Evolutionary conservation across 345 rosid genomes (phyloP).

Genomic region (Rubroshorea leprosula): DNA sequence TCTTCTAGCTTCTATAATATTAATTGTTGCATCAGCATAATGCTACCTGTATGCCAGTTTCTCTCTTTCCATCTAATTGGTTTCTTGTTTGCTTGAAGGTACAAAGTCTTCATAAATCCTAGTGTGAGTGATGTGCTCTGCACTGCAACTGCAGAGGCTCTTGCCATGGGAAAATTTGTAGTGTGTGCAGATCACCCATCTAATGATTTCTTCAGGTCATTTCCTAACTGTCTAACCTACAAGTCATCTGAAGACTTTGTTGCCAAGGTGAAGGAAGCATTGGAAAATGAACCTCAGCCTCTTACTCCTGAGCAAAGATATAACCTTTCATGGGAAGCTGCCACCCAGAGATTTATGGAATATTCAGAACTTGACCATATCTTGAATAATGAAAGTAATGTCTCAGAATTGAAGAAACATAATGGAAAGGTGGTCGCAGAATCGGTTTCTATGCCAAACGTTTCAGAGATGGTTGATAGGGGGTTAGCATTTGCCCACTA

Average conservation of each 20-base stretch:
- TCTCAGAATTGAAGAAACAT: slow-evolving; percentile 10
- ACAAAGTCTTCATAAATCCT: slow-evolving; percentile 96
- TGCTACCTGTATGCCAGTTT: background rate
- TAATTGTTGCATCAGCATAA: background rate
- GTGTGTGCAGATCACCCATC: slow-evolving; percentile 98
- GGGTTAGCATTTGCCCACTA: slow-evolving; percentile 86
- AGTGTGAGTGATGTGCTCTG: slow-evolving; percentile 95
- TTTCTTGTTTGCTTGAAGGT: slow-evolving; percentile 48
- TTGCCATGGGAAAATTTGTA: slow-evolving; percentile 97
- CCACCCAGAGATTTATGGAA: slow-evolving; percentile 83
- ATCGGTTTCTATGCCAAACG: slow-evolving; percentile 55
- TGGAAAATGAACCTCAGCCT: slow-evolving; percentile 76
- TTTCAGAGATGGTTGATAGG: slow-evolving; percentile 64
- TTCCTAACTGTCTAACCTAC: slow-evolving; percentile 93
- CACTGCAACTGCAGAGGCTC: slow-evolving; percentile 98
- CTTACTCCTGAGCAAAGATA: slow-evolving; percentile 78
- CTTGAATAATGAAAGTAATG: slow-evolving; percentile 26
- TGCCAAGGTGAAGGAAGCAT: slow-evolving; percentile 75
- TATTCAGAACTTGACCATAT: slow-evolving; percentile 71
- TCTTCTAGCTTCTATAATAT: background rate
- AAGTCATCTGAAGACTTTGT: slow-evolving; percentile 82
- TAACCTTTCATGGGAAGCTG: slow-evolving; percentile 95
- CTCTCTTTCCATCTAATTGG: background rate
- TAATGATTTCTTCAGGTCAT: slow-evolving; percentile 89
- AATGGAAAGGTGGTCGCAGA: slow-evolving; percentile 31